These are phyloP conservation scores for Salix dunnii DNA, from an alignment of 345 rosid species.

Conservation along the genomic window DNA sequence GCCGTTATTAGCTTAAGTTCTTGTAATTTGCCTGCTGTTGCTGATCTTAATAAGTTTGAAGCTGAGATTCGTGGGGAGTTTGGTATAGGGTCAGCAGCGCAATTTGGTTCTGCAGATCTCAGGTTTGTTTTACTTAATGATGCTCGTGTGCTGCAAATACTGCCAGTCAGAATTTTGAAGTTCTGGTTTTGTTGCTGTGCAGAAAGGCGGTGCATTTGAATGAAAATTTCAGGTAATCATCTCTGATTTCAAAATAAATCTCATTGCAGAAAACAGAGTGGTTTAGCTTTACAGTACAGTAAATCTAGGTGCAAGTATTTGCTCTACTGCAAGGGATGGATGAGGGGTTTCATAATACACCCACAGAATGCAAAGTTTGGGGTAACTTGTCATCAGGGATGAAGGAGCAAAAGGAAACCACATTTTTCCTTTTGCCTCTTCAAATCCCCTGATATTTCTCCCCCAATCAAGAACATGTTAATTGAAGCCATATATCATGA, in stretches of 20 bases:
- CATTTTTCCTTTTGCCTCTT: neutral
- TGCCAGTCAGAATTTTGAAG: constrained; percentile 1
- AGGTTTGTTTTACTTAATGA: constrained; percentile 30
- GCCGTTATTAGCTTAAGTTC: constrained; percentile 51
- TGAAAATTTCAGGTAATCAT: constrained; percentile 69
- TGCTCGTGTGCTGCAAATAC: neutral
- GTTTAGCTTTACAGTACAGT: neutral
- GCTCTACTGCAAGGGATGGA: neutral
- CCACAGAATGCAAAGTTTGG: too few species aligned
- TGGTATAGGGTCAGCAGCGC: constrained; percentile 90
- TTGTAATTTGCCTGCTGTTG: constrained; percentile 48
- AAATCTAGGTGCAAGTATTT: neutral
- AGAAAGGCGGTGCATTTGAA: constrained; percentile 84
- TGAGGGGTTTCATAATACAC: too few species aligned
- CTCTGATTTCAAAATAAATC: neutral
- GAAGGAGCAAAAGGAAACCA: too few species aligned
- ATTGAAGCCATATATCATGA: too few species aligned
- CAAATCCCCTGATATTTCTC: neutral
- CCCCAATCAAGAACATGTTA: too few species aligned
- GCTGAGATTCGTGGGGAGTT: constrained; percentile 86
- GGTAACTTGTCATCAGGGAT: too few species aligned
- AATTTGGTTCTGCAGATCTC: constrained; percentile 85
- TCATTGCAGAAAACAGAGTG: neutral
- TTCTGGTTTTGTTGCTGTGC: constrained; percentile 21
- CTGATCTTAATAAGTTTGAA: constrained; percentile 83